Conservation (phyloP, 495 filamentous ascomycete species). For the Penicillium taxi region DNA sequence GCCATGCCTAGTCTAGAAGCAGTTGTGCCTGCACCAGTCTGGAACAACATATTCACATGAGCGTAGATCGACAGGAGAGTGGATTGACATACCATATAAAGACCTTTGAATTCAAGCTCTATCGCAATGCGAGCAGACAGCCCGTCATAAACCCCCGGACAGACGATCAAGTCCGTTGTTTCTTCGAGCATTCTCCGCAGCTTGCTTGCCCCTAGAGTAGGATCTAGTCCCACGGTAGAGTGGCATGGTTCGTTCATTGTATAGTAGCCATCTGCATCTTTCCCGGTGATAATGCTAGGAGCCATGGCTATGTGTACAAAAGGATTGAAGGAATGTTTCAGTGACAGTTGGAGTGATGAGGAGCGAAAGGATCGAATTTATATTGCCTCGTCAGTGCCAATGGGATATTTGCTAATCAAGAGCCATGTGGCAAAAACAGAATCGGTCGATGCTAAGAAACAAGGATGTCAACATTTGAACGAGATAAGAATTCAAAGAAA, state of each 20-base stretch:
- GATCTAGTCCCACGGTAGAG: conserved; percentile 24
- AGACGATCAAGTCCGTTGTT: conserved; percentile 40
- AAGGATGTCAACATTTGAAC: no score
- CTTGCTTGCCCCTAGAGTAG: conserved; percentile 38
- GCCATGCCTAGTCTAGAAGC: conserved; percentile 56
- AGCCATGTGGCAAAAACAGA: no score
- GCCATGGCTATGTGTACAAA: no score
- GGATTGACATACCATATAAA: conserved; percentile 55
- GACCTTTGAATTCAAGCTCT: conserved; percentile 48
- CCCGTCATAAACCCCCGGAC: conserved; percentile 64
- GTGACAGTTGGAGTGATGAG: no score
- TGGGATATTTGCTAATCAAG: no score
- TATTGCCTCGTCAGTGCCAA: no score
- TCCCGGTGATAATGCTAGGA: no score
- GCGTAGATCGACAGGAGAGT: not conserved
- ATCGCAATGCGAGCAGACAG: conserved; percentile 58
- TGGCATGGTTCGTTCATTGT: conserved; percentile 34
- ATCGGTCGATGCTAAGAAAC: no score
- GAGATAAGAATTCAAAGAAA: no score
- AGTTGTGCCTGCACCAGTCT: conserved; percentile 64
- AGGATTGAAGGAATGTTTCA: no score
- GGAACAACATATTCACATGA: conserved; percentile 2
- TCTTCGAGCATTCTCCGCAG: conserved; percentile 38
- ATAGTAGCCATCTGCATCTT: conserved; percentile 34
- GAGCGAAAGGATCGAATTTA: no score